phyloP scores from a whole-genome alignment of 2,329 filamentous ascomycete genomes.

The Penicillium sp. region DNA sequence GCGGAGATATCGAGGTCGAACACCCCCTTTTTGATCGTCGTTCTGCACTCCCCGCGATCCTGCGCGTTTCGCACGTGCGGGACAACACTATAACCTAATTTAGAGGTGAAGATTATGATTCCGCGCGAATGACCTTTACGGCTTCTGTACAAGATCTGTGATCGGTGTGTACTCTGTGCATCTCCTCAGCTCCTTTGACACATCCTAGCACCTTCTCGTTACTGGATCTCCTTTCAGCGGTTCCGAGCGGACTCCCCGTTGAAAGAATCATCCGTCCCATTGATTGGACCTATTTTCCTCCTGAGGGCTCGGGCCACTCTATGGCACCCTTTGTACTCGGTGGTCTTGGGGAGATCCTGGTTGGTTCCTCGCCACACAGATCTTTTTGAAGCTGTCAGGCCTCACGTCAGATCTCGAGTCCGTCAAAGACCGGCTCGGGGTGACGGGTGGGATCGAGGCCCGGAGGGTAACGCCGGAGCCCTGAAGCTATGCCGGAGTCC shows the following conservation, averaged over 20 bases:
- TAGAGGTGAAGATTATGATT: background rate
- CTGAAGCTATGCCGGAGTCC: background rate
- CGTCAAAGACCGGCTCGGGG: background rate
- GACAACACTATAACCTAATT: constrained; percentile 18
- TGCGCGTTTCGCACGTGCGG: constrained; percentile 21
- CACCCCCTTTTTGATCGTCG: constrained; percentile 19
- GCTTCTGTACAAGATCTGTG: background rate
- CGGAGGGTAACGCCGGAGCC: constrained; percentile 10
- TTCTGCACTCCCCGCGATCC: constrained; percentile 24
- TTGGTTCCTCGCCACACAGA: background rate
- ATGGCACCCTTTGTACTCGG: background rate
- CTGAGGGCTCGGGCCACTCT: background rate
- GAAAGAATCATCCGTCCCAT: background rate
- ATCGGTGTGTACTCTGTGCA: background rate
- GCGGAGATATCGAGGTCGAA: constrained; percentile 1
- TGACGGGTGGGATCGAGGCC: constrained; percentile 5
- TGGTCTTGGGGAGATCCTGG: background rate
- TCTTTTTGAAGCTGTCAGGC: background rate
- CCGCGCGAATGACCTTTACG: background rate
- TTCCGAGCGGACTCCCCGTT: background rate
- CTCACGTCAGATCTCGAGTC: background rate
- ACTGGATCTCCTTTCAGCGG: background rate
- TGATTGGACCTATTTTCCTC: background rate
- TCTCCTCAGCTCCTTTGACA: background rate
- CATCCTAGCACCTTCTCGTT: background rate